A percentile compares a stretch with the other conserved stretches of the same genome.
These are phyloP conservation scores for Groenewaldozyma auringiensis DNA, from an alignment of 1,139 yeast genomes.

Conservation along the genomic window DNA sequence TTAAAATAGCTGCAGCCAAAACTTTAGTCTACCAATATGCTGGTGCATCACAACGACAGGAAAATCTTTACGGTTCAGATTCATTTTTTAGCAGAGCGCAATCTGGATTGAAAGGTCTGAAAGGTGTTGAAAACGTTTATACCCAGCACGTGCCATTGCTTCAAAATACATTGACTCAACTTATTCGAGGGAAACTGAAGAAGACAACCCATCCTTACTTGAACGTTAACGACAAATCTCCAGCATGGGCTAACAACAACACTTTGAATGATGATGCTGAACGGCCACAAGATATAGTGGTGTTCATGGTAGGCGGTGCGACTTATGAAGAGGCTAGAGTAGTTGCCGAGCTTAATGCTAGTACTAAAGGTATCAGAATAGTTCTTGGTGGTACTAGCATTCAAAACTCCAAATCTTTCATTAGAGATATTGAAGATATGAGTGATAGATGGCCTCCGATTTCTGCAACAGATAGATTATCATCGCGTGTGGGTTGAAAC, in stretches of 20 bases:
- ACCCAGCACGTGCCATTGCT: slow-evolving; percentile 74
- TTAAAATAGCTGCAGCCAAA: slow-evolving; percentile 18
- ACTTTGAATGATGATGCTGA: slow-evolving; percentile 22
- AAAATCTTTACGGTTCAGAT: slow-evolving; percentile 38
- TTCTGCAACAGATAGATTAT: slow-evolving; percentile 7
- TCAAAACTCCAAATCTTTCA: slow-evolving; percentile 51
- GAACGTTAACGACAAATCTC: slow-evolving; percentile 29
- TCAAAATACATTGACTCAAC: slow-evolving; percentile 43
- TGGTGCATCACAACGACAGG: slow-evolving; percentile 40
- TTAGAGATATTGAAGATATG: slow-evolving; percentile 31
- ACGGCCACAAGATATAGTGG: slow-evolving; percentile 63
- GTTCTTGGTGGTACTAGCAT: slow-evolving; percentile 75
- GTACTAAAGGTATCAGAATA: slow-evolving; percentile 44
- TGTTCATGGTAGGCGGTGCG: slow-evolving; percentile 82
- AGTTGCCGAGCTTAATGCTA: slow-evolving; percentile 60
- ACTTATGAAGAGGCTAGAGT: slow-evolving; percentile 89
- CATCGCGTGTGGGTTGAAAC: slow-evolving; percentile 8
- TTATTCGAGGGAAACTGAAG: slow-evolving; percentile 46
- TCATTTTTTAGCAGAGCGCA: slow-evolving; percentile 38
- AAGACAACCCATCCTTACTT: slow-evolving; percentile 43
- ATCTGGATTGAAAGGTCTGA: slow-evolving; percentile 37
- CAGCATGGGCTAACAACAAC: slow-evolving; percentile 28
- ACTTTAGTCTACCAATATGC: slow-evolving; percentile 28
- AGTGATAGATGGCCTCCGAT: slow-evolving; percentile 23
- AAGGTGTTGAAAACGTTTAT: slow-evolving; percentile 49